phyloP scores from a whole-genome alignment of 495 filamentous ascomycete species.

The Aspergillus avenaceus region DNA sequence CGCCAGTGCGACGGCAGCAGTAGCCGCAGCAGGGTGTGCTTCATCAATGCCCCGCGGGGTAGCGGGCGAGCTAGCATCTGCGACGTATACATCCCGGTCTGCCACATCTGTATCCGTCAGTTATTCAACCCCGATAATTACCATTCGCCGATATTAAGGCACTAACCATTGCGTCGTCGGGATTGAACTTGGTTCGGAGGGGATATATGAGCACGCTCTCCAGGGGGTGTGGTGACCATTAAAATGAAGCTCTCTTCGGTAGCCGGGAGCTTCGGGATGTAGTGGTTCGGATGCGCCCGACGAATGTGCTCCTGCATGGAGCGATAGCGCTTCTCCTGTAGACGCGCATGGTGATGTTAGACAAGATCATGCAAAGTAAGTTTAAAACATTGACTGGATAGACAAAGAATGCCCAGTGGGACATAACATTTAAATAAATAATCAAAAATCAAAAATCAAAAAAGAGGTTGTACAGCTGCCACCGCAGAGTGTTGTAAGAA shows the following conservation, averaged over 20 bases:
- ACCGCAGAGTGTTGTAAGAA: background rate
- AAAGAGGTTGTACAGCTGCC: conserved; percentile 22
- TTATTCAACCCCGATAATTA: conserved; percentile 2
- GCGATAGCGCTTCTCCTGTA: conserved; percentile 92
- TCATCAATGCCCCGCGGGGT: conserved; percentile 74
- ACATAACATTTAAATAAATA: too few species aligned
- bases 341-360: conserved; percentile 19
- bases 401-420: too few species aligned
- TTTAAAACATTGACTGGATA: background rate
- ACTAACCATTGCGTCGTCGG: conserved; percentile 36
- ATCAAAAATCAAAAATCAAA: too few species aligned
- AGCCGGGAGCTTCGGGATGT: conserved; percentile 96
- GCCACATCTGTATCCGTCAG: conserved; percentile 39
- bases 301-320: conserved; percentile 99
- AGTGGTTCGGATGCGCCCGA: conserved; percentile 94
- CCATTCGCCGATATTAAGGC: background rate
- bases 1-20: conserved; percentile 79
- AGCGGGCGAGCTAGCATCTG: conserved; percentile 65
- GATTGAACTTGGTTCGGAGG: conserved; percentile 46
- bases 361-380: conserved; percentile 7
- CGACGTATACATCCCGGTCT: conserved; percentile 52
- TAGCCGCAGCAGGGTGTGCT: conserved; percentile 64
- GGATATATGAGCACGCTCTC: conserved; percentile 61
- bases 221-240: conserved; percentile 88
- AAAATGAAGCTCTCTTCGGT: conserved; percentile 97